Base-by-base conservation (phyloP, 306 rosid genomes). In the Morella rubra region DNA sequence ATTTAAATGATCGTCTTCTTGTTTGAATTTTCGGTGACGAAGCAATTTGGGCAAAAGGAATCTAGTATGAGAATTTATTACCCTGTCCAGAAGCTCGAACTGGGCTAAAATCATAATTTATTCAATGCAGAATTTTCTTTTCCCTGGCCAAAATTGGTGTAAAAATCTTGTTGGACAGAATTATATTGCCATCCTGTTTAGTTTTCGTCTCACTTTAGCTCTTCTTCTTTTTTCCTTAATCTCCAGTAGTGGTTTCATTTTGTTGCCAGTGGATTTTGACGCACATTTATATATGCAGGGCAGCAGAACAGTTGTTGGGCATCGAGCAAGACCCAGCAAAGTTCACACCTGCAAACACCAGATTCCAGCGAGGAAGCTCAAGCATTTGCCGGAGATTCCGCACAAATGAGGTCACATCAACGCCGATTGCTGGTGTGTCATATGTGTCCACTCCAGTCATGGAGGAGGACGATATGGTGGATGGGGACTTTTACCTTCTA, bases 351-450 rank as follows among this genome's bases (percentile, higher is more conserved):
- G 83, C 96, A 0, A 92, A 92, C 87, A 92, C 97, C 20, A 89
- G 96, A 70, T 92, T 90, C 82, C 99, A 96, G 85, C 92, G 98
- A 1, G 97, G 97, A 8, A 96, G 99, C 77, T 96, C 99, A 1
- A 96, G 99, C 86, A 96, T 96, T 61, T 89, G 96, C 42, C 82
- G 99, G 49, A 86, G 96, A 71, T 92, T 86, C 78, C 87, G 89
- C 5, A 84, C 97, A 1, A 82, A 84, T 58, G 98, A 96, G 81
- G 37, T 82, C 37, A 54, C 70, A 9, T 5, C 83, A 1, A 95
- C 99, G 0, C 99, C 99, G 0, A 74, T 77, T 6, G 86, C 96
- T 3, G 93, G 99, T 15, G 82, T 96, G 22, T 96, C 97, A 0
- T 92, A 96, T 46, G 89, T 92, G 1, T 82, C 96, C 46, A 96